phyloP scores from a whole-genome alignment of 257 asterid species.

The Cynanchum wilfordii region DNA sequence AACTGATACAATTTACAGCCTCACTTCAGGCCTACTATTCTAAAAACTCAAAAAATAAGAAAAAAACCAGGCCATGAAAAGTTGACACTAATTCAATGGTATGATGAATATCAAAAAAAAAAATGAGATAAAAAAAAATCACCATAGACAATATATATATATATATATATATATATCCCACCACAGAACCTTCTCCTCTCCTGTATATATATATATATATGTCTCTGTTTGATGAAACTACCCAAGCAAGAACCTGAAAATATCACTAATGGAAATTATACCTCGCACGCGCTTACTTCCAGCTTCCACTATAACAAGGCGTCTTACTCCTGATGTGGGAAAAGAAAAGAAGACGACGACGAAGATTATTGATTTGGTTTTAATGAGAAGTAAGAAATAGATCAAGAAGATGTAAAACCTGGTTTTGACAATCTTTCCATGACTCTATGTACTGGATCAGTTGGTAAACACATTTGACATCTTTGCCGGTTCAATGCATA shows the following conservation, averaged over 20 bases:
- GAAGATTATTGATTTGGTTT: background rate
- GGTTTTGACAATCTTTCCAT: constrained; percentile 82
- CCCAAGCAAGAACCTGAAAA: constrained; percentile 73
- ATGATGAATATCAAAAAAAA: constrained; percentile 3
- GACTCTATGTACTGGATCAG: constrained; percentile 69
- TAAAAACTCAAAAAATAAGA: background rate
- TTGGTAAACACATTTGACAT: constrained; percentile 86
- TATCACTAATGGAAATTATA: constrained; percentile 60
- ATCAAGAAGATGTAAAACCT: constrained; percentile 36
- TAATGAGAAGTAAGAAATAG: background rate
- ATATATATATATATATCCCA: background rate
- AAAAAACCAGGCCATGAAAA: constrained; percentile 35
- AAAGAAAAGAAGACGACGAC: background rate
- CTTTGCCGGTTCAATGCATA: constrained; percentile 53
- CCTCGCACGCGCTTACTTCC: constrained; percentile 97
- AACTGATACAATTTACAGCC: constrained; percentile 26
- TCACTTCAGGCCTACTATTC: constrained; percentile 22
- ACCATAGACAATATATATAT: background rate
- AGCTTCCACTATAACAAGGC: constrained; percentile 79
- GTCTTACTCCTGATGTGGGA: constrained; percentile 60
- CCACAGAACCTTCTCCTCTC: constrained; percentile 1
- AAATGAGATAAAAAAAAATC: constrained; percentile 3
- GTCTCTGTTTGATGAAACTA: constrained; percentile 23
- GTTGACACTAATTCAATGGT: constrained; percentile 26
- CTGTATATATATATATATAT: background rate